Evolutionary conservation across 2,329 filamentous ascomycete species (phyloP).

Genomic region (Sporothrix phasma): DNA sequence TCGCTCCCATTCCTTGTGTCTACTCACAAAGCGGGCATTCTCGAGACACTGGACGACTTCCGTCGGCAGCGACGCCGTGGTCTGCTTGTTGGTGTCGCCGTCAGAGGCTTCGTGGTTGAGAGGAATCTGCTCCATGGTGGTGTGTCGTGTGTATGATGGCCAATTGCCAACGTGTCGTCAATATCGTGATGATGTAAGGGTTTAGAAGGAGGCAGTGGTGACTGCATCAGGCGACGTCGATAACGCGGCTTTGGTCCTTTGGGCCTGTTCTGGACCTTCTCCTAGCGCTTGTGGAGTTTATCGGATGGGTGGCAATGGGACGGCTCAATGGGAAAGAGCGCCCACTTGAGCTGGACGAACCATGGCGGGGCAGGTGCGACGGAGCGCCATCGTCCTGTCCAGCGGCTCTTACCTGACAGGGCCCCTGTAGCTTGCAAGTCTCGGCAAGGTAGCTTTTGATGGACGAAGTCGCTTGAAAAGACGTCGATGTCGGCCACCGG

Average conservation of each 20-base stretch:
- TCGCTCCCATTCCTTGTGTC: neutral
- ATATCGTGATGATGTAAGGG: neutral
- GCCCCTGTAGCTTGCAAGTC: neutral
- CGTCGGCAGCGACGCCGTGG: constrained; percentile 59
- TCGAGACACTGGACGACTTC: constrained; percentile 87
- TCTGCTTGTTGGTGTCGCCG: constrained; percentile 60
- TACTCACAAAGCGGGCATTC: constrained; percentile 82
- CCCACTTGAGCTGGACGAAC: neutral
- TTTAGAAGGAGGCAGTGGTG: neutral
- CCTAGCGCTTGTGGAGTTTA: neutral
- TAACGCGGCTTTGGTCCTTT: neutral
- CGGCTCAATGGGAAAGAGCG: neutral
- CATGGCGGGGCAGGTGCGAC: constrained; percentile 14
- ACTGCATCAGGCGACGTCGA: neutral
- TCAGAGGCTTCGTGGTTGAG: constrained; percentile 68
- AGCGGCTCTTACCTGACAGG: neutral
- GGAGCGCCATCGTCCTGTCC: neutral
- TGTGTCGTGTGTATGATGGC: neutral
- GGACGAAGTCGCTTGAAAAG: neutral
- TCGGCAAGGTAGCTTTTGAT: too few relatives aligned
- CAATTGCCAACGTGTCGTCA: neutral
- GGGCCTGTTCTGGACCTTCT: neutral
- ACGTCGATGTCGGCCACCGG: neutral
- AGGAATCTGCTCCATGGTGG: constrained; percentile 52
- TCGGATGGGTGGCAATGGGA: neutral